phyloP scores from a whole-genome alignment of 192 early-diverging fungal species.

The Powellomyces hirtus region DNA sequence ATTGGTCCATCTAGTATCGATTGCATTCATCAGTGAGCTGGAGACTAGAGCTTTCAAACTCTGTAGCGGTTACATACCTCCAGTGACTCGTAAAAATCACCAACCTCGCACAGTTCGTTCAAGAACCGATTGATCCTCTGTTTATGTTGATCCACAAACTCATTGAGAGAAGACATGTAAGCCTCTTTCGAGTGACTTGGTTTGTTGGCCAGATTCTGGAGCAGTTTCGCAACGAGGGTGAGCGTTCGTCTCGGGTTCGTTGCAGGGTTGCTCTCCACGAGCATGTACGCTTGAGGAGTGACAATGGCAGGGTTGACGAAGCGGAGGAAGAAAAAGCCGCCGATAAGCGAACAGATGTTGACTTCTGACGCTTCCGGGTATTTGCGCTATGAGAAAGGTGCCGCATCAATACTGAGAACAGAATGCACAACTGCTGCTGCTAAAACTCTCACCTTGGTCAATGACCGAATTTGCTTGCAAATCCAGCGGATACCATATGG shows the following conservation, averaged over 20 bases:
- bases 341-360: constrained; percentile 91
- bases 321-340: constrained; percentile 94
- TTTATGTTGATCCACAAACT: constrained; percentile 88
- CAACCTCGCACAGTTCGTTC: constrained; percentile 88
- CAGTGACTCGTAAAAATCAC: constrained; percentile 92
- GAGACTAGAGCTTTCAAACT: no score
- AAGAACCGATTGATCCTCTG: constrained; percentile 83
- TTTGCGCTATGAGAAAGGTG: constrained; percentile 54
- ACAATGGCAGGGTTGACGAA: constrained; percentile 98
- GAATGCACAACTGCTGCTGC: background rate
- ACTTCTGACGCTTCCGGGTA: constrained; percentile 87
- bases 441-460: constrained; percentile 79
- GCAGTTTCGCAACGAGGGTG: constrained; percentile 90
- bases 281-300: constrained; percentile 92
- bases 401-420: background rate
- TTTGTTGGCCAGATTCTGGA: constrained; percentile 95
- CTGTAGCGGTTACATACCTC: no score
- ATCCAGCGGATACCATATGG: constrained; percentile 98
- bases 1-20: constrained; percentile 90
- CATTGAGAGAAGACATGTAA: constrained; percentile 86
- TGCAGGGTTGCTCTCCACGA: constrained; percentile 77
- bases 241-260: constrained; percentile 80
- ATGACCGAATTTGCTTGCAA: constrained; percentile 92
- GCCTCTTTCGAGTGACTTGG: constrained; percentile 87
- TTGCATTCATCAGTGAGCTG: background rate